Percentiles rank a stretch among this genome's conserved stretches.
Conservation (phyloP, 129 eudicot genomes). For the Lactuca saligna region DNA sequence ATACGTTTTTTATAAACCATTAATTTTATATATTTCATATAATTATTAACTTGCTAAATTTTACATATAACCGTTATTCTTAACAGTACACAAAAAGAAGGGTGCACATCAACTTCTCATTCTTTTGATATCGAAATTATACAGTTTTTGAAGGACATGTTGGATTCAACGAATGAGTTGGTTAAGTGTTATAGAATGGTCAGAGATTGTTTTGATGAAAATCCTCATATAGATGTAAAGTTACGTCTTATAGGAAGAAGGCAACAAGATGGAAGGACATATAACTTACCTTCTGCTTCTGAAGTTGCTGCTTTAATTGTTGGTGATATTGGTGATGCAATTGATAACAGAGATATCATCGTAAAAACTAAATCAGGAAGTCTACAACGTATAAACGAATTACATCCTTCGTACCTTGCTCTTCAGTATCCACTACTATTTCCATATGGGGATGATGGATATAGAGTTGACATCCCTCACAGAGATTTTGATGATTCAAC, state of each 20-base stretch:
- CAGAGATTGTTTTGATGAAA: background rate
- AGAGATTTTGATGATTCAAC: background rate
- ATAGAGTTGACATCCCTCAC: background rate
- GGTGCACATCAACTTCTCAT: background rate
- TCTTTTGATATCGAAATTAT: background rate
- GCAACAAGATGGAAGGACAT: too few relatives aligned
- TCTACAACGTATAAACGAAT: background rate
- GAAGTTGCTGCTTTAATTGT: too few relatives aligned
- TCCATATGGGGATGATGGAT: background rate
- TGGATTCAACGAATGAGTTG: background rate
- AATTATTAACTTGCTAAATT: too few relatives aligned
- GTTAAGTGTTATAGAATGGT: background rate
- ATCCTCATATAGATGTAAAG: background rate
- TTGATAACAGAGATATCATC: slow-evolving; percentile 1
- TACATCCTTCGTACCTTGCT: background rate
- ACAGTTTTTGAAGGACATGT: background rate
- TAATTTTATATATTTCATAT: too few relatives aligned
- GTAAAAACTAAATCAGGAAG: background rate
- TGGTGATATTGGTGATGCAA: background rate
- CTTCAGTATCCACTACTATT: slow-evolving; percentile 7
- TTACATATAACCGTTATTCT: too few relatives aligned
- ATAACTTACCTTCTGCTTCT: too few relatives aligned
- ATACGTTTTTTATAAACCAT: too few relatives aligned
- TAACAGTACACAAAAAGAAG: too few relatives aligned
- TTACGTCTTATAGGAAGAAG: too few relatives aligned